Evolutionary conservation across 2,329 filamentous ascomycete genomes (phyloP).

Genomic region (Colletotrichum sp.): DNA sequence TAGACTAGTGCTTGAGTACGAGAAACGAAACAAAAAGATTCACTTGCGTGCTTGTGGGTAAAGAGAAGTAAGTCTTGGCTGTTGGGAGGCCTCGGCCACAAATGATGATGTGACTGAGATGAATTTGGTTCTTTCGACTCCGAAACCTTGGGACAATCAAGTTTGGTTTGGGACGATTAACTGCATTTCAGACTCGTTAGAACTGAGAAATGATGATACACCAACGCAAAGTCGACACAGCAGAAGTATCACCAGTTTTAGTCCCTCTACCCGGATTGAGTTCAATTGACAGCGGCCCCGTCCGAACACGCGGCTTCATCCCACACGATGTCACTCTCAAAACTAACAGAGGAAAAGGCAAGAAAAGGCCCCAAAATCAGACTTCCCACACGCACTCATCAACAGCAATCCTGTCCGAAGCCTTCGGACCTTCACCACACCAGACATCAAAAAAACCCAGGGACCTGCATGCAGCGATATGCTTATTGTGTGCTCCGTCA

Average conservation of each 20-base stretch:
- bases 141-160: neutral
- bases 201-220: neutral
- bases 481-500: neutral
- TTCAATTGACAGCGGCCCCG: neutral
- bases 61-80: neutral
- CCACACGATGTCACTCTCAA: neutral
- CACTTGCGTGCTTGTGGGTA: neutral
- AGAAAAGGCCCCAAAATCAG: neutral
- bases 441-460: neutral
- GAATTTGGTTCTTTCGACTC: neutral
- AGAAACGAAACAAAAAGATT: neutral
- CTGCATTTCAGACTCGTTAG: neutral
- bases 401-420: neutral
- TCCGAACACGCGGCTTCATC: neutral
- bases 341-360: accelerated
- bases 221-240: neutral
- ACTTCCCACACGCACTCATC: neutral
- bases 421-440: neutral
- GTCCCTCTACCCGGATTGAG: neutral
- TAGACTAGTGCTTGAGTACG: neutral
- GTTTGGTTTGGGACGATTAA: neutral
- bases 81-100: neutral
- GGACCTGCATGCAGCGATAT: neutral
- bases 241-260: neutral
- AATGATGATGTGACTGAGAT: accelerated